Percentiles rank a stretch among this genome's conserved stretches.
Conservation (phyloP, 331 rosid species). For the Stylosanthes scabra region DNA sequence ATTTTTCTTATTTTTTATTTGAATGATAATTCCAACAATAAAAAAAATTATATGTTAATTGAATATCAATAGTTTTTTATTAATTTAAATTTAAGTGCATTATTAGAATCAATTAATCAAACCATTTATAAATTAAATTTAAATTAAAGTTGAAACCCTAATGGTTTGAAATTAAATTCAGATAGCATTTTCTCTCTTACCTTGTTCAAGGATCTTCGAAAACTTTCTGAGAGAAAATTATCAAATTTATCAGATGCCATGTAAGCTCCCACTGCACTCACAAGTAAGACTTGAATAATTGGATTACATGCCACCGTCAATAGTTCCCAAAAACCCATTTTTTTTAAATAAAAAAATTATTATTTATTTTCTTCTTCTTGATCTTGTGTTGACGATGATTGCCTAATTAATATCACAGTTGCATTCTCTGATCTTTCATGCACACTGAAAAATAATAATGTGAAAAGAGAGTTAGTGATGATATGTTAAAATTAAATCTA, state of each 20-base stretch:
- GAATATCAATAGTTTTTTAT: too few species aligned
- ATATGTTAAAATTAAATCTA: too few species aligned
- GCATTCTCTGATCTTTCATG: not conserved
- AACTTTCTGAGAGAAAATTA: constrained; percentile 56
- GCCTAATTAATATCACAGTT: not conserved
- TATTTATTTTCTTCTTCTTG: not conserved
- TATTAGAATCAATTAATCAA: too few species aligned
- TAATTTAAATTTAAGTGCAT: too few species aligned
- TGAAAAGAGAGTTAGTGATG: too few species aligned
- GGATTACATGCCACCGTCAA: constrained; percentile 75
- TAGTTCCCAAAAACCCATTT: constrained; percentile 63
- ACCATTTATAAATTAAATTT: too few species aligned
- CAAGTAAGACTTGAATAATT: constrained; percentile 62
- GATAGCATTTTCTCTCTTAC: constrained; percentile 35
- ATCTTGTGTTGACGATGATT: not conserved
- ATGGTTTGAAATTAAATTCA: not conserved
- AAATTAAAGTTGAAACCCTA: not conserved
- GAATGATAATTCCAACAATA: too few species aligned
- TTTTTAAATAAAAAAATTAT: too few species aligned
- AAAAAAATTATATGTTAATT: too few species aligned
- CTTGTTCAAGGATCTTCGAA: constrained; percentile 67
- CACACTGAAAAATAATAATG: too few species aligned
- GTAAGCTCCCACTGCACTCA: constrained; percentile 69
- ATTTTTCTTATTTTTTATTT: too few species aligned
- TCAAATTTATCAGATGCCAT: constrained; percentile 58